These are phyloP conservation scores for Teratosphaeria epicoccoides DNA, from an alignment of 2,329 filamentous ascomycete genomes.

Conservation along the genomic window DNA sequence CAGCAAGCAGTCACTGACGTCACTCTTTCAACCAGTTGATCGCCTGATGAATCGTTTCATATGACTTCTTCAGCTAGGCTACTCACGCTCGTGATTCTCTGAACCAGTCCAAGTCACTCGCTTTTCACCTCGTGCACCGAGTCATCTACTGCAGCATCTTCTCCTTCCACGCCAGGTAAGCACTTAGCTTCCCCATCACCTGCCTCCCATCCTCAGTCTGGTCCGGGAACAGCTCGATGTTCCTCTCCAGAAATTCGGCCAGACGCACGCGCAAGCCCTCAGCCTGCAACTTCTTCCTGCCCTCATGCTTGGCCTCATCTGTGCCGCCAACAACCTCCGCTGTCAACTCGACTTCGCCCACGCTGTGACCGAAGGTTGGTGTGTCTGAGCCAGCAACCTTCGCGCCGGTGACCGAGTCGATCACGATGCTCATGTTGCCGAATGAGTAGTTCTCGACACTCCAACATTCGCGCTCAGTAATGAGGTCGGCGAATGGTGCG, in stretches of 20 bases:
- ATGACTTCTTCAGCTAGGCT: too few species aligned
- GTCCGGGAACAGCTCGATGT: slow-evolving; percentile 1
- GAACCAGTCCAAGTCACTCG: too few species aligned
- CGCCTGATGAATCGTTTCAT: too few species aligned
- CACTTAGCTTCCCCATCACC: slow-evolving; percentile 10
- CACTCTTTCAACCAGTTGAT: too few species aligned
- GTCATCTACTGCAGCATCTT: background rate
- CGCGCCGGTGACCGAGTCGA: slow-evolving; percentile 3
- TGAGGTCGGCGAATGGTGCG: slow-evolving; percentile 1
- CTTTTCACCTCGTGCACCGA: too few species aligned
- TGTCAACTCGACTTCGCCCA: slow-evolving; percentile 11
- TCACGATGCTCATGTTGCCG: slow-evolving; percentile 1
- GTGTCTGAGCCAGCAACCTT: background rate
- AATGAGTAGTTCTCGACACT: background rate
- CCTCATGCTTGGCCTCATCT: background rate
- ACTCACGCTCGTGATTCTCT: too few species aligned
- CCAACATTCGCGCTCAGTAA: slow-evolving; percentile 9
- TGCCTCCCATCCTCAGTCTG: background rate
- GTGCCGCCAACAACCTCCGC: background rate
- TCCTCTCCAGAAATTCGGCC: slow-evolving; percentile 5
- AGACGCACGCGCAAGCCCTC: background rate
- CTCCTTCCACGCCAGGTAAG: slow-evolving; percentile 8
- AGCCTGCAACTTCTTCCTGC: slow-evolving; percentile 1
- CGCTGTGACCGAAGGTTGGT: slow-evolving; percentile 4
- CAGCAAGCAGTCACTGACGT: too few species aligned